Evolutionary conservation across 441 rosid species (phyloP), one percentile per base, ranked within the genome.

Genomic region (Heliophila coronopifolia): DNA sequence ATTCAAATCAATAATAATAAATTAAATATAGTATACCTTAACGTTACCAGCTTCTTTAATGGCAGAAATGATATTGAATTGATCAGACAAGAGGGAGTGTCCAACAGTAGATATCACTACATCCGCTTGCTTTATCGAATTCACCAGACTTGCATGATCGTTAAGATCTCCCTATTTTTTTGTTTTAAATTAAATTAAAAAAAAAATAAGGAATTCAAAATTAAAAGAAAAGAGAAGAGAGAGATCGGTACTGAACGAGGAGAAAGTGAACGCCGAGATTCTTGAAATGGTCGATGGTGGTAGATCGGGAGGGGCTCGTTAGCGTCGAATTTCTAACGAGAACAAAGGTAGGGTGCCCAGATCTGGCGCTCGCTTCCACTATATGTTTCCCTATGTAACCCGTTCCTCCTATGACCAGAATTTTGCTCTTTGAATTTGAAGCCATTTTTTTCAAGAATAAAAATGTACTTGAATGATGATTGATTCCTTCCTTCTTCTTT

Each of bases 21-120:
- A n/a, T n/a, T n/a, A n/a, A n/a, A n/a, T n/a, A n/a, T n/a, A n/a
- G n/a, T n/a, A n/a, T n/a, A 81, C 94, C 85, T 83, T 73, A 63
- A 88, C 73, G 41, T 71, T 66, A 30, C 86, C 90, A 54, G 73
- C 73, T 67, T 73, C 62, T 68, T 74, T 79, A 55, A 84, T 74
- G 38, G 76, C 86, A 47, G 58, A 59, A 46, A 80, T 63, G 40
- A 88, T 83, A 38, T 69, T 61, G 54, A 57, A 77, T 72, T 84
- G 92, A 3, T 73, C 72, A 11, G 67, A 77, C 62, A 59, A 75
- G 24, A 75, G 84, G 20, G 70, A 76, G 3, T 83, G 74, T 10
- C 86, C 79, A 58, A 84, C 67, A 0, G 92, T 66, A 42, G 89
- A 82, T 6, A 84, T 77, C 22, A 84, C 92, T 9, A 82, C 89